Evolutionary conservation across 1,284 basidiomycete species (phyloP).

Genomic region (Xanthoconium separans): DNA sequence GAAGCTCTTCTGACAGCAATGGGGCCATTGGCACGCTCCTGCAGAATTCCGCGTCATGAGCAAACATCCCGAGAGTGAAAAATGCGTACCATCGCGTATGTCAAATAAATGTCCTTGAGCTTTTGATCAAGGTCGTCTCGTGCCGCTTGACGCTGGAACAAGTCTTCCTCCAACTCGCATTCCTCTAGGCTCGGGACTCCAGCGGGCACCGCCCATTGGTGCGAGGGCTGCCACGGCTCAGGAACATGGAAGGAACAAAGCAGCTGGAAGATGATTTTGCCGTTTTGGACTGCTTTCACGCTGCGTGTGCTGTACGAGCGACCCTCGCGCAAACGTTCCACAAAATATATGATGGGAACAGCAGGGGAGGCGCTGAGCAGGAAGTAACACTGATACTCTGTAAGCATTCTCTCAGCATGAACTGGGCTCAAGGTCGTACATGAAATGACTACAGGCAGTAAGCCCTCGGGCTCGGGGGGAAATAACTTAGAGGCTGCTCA

Average conservation of each 20-base stretch:
- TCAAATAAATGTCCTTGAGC: slow-evolving; percentile 33
- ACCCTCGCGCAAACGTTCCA: slow-evolving; percentile 84
- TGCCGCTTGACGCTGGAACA: slow-evolving; percentile 37
- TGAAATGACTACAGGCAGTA: slow-evolving; percentile 58
- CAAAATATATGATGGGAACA: slow-evolving; percentile 80
- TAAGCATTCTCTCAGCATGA: slow-evolving; percentile 3
- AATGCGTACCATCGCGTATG: slow-evolving; percentile 43
- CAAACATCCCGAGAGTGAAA: neutral
- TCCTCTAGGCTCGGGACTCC: slow-evolving; percentile 58
- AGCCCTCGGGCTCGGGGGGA: slow-evolving; percentile 1
- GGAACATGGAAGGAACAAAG: slow-evolving; percentile 85
- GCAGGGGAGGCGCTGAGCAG: slow-evolving; percentile 74
- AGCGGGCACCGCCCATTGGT: slow-evolving; percentile 65
- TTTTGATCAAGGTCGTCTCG: slow-evolving; percentile 35
- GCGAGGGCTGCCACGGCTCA: slow-evolving; percentile 69
- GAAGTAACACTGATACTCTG: slow-evolving; percentile 68
- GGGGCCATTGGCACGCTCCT: slow-evolving; percentile 73
- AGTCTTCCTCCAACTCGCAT: slow-evolving; percentile 61
- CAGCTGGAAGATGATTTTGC: slow-evolving; percentile 77
- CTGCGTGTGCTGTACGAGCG: slow-evolving; percentile 71
- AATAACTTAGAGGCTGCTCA: slow-evolving; percentile 31
- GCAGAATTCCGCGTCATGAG: neutral
- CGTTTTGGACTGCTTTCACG: slow-evolving; percentile 74
- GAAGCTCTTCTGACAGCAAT: slow-evolving; percentile 60
- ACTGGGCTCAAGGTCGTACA: slow-evolving; percentile 43